phyloP scores from a whole-genome alignment of 139 green algal species.

The Protoeuglena noctilucae region DNA sequence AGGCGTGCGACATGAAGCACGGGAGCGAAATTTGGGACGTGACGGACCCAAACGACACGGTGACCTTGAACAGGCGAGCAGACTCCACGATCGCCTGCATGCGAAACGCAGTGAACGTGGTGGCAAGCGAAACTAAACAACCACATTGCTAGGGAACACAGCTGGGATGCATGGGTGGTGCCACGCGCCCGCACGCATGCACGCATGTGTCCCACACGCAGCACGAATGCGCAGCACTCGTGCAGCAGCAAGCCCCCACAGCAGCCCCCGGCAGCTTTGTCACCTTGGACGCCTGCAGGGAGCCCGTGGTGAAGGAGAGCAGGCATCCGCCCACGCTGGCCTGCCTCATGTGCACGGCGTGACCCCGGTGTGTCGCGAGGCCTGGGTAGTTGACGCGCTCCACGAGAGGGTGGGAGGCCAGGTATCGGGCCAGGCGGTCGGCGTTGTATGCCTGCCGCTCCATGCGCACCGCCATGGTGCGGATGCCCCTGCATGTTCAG shows the following conservation, averaged over 20 bases:
- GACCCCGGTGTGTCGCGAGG: slow-evolving; percentile 30
- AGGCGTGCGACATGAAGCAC: slow-evolving; percentile 85
- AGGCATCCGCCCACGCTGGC: slow-evolving; percentile 46
- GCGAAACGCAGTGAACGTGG: no score
- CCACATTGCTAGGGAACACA: no score
- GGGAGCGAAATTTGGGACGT: slow-evolving; percentile 77
- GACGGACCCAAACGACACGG: slow-evolving; percentile 84
- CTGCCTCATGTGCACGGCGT: slow-evolving; percentile 40
- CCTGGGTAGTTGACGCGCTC: slow-evolving; percentile 78
- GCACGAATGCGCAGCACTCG: no score
- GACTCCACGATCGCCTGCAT: slow-evolving; percentile 63
- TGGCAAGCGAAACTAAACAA: no score
- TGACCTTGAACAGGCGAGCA: slow-evolving; percentile 83
- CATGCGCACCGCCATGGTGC: slow-evolving; percentile 94
- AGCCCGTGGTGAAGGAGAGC: slow-evolving; percentile 69
- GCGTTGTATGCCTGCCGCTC: slow-evolving; percentile 52
- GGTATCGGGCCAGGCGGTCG: slow-evolving; percentile 54
- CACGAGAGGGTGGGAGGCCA: slow-evolving; percentile 67
- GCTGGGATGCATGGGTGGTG: no score
- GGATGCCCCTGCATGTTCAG: no score
- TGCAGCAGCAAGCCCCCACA: not conserved
- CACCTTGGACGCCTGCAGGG: slow-evolving; percentile 3
- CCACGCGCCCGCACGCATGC: no score
- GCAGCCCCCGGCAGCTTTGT: slow-evolving; percentile 17
- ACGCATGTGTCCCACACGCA: no score